These are phyloP conservation scores for Haplosporangium gracile DNA, from an alignment of 192 early-diverging fungal species.

Conservation along the genomic window DNA sequence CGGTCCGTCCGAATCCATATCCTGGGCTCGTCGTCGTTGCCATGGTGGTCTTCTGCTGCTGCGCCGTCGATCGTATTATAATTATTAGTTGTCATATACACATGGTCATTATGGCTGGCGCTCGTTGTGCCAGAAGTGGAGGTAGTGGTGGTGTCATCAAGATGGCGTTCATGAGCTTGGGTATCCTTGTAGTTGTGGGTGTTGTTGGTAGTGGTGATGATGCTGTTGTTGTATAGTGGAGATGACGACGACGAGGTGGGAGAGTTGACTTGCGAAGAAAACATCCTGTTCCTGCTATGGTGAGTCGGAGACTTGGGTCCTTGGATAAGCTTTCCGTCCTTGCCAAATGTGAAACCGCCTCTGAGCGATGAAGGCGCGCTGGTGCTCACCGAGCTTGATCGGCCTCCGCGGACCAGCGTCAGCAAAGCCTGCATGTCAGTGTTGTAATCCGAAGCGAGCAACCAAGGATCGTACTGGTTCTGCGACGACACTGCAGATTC, in stretches of 20 bases:
- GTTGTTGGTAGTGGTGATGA: neutral
- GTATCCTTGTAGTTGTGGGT: slow-evolving; percentile 36
- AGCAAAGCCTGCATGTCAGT: slow-evolving; percentile 52
- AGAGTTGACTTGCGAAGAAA: slow-evolving; percentile 24
- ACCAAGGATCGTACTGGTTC: slow-evolving; percentile 27
- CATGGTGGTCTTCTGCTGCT: slow-evolving; percentile 8
- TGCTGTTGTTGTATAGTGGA: slow-evolving; percentile 18
- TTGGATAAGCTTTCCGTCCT: slow-evolving; percentile 35
- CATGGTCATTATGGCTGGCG: slow-evolving; percentile 10
- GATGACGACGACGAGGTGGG: slow-evolving; percentile 24
- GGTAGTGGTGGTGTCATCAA: slow-evolving; percentile 17
- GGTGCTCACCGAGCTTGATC: slow-evolving; percentile 44
- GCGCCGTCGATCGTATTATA: slow-evolving; percentile 3
- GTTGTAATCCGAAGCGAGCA: slow-evolving; percentile 50
- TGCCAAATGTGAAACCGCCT: slow-evolving; percentile 25
- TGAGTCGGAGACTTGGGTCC: slow-evolving; percentile 1
- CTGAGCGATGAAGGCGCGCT: slow-evolving; percentile 34
- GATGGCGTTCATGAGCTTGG: slow-evolving; percentile 32
- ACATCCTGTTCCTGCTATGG: neutral
- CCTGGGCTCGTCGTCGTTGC: slow-evolving; percentile 19
- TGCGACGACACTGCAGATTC: slow-evolving; percentile 1
- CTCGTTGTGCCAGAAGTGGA: neutral
- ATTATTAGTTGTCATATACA: slow-evolving; percentile 11
- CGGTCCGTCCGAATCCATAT: slow-evolving; percentile 43
- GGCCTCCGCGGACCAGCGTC: slow-evolving; percentile 48